Evolutionary conservation across 495 filamentous ascomycete genomes (phyloP).

Genomic region (Penicillium coffeae): DNA sequence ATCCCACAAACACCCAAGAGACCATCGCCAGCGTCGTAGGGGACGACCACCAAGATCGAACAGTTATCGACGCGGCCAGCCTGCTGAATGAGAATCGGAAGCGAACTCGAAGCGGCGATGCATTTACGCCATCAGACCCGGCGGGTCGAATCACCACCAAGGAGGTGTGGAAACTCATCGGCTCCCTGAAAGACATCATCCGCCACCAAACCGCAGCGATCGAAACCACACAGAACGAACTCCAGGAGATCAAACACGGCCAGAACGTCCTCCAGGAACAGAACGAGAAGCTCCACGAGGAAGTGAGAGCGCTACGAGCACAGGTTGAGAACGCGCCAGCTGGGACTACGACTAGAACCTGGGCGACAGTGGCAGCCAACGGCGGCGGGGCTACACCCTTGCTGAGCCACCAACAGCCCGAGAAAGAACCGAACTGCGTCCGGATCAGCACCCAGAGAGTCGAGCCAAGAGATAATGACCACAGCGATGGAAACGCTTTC

Average conservation of each 20-base stretch:
- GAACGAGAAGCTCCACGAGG: constrained; percentile 14
- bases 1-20: constrained; percentile 9
- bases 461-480: constrained; percentile 16
- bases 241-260: constrained; percentile 18
- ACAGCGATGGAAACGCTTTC: constrained; percentile 12
- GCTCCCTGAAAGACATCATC: constrained; percentile 13
- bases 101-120: constrained; percentile 10
- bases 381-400: not conserved
- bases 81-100: constrained; percentile 2
- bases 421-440: constrained; percentile 12
- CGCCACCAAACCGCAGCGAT: constrained; percentile 12
- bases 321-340: constrained; percentile 6
- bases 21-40: constrained; percentile 1
- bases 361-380: constrained; percentile 5
- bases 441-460: constrained; percentile 18
- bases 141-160: constrained; percentile 10
- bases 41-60: constrained; percentile 1
- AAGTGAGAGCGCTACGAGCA: constrained; percentile 11
- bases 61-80: not conserved
- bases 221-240: constrained; percentile 3
- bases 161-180: constrained; percentile 20
- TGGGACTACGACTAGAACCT: constrained; percentile 3
- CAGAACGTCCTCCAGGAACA: constrained; percentile 14
- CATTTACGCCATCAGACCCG: not conserved
- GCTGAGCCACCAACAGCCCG: constrained; percentile 5